These are phyloP conservation scores for Nothomitra cinnamomea DNA, from an alignment of 2,329 filamentous ascomycete species.

Conservation along the genomic window DNA sequence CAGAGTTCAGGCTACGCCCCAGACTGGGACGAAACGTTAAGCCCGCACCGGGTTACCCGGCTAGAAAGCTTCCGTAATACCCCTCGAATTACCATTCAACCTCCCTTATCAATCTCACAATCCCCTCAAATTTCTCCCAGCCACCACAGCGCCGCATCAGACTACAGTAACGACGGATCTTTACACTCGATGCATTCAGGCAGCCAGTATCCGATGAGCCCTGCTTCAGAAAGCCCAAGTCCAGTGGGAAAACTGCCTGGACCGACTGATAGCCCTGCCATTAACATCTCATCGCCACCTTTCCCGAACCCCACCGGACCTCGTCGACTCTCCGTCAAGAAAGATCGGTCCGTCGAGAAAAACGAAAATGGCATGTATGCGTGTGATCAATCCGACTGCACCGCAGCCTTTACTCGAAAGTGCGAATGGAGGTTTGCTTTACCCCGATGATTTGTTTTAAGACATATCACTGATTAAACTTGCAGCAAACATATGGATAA, in stretches of 20 bases:
- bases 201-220: neutral
- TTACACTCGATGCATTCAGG: neutral
- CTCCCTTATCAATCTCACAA: neutral
- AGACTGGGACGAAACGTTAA: neutral
- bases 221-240: constrained; percentile 1
- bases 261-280: neutral
- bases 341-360: constrained; percentile 34
- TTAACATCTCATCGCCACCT: neutral
- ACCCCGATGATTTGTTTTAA: constrained; percentile 5
- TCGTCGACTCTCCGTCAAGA: constrained; percentile 22
- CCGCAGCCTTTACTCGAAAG: constrained; percentile 52
- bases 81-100: neutral
- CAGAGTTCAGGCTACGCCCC: neutral
- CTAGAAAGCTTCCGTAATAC: neutral
- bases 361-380: constrained; percentile 60
- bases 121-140: neutral
- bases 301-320: neutral
- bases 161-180: neutral
- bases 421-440: constrained; percentile 82
- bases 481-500: constrained; percentile 95
- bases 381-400: constrained; percentile 56
- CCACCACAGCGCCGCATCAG: neutral
- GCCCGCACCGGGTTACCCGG: neutral
- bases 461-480: constrained; percentile 5
- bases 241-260: neutral